Percentiles rank a stretch among this genome's conserved stretches.
Conservation (phyloP, 106 monocot genomes). For the Chionographis japonica region DNA sequence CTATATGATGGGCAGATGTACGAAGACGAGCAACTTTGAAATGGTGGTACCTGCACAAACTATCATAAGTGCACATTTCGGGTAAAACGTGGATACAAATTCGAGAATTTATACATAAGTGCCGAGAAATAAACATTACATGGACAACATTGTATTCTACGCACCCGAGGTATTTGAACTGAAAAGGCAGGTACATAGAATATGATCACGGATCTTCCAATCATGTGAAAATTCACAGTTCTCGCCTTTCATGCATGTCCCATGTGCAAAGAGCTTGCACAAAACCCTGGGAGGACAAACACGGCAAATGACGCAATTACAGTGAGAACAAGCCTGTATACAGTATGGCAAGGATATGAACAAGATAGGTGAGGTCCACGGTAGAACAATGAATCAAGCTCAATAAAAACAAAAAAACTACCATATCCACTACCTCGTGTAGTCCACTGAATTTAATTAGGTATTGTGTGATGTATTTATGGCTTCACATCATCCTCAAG, state of each 20-base stretch:
- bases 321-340: too few relatives aligned
- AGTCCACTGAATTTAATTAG: too few relatives aligned
- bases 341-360: too few relatives aligned
- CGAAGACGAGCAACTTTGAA: conserved; percentile 54
- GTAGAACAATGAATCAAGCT: too few relatives aligned
- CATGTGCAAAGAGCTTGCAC: conserved; percentile 89
- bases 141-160: too few relatives aligned
- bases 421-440: too few relatives aligned
- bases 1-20: conserved; percentile 14
- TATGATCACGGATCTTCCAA: conserved; percentile 64
- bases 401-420: too few relatives aligned
- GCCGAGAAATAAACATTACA: not conserved
- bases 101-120: not conserved
- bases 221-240: conserved; percentile 96
- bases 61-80: conserved; percentile 92
- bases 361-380: too few relatives aligned
- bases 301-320: too few relatives aligned
- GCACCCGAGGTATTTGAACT: too few relatives aligned
- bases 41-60: conserved; percentile 91
- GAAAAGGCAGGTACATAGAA: not conserved
- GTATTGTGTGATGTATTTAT: too few relatives aligned
- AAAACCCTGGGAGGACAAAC: conserved; percentile 47
- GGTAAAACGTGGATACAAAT: conserved; percentile 78
- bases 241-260: conserved; percentile 92
- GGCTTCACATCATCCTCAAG: too few relatives aligned